A percentile compares a stretch with the other conserved stretches of the same genome.
phyloP scores from a whole-genome alignment of 148 eudicot genomes.

The Limonium bicolor region DNA sequence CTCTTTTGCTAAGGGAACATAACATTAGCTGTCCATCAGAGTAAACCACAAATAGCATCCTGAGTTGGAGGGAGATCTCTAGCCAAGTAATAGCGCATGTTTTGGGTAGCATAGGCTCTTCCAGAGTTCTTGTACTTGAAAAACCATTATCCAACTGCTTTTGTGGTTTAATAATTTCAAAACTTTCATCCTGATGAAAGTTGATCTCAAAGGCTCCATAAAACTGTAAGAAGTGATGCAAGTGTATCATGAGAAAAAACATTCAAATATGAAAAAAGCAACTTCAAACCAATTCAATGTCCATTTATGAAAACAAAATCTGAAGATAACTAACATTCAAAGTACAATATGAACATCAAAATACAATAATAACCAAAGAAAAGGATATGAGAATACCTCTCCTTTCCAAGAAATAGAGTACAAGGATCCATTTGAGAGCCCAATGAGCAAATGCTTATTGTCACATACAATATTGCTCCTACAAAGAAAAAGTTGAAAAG shows the following conservation, averaged over 20 bases:
- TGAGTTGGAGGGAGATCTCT: slow-evolving; percentile 46
- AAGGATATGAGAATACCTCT: slow-evolving; percentile 45
- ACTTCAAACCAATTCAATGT: too few relatives aligned
- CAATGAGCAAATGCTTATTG: slow-evolving; percentile 64
- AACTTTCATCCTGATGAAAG: slow-evolving; percentile 17
- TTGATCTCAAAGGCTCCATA: slow-evolving; percentile 60
- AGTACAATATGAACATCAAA: too few relatives aligned
- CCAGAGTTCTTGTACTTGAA: slow-evolving; percentile 27
- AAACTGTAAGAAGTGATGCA: slow-evolving; percentile 70
- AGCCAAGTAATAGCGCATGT: slow-evolving; percentile 38
- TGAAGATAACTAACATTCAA: too few relatives aligned
- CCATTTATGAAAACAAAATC: too few relatives aligned
- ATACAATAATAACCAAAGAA: too few relatives aligned
- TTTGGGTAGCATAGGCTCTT: slow-evolving; percentile 19
- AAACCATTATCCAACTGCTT: slow-evolving; percentile 41
- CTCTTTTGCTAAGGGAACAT: slow-evolving; percentile 80
- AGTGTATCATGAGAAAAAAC: too few relatives aligned
- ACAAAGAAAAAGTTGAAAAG: slow-evolving; percentile 10
- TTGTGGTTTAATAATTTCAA: slow-evolving; percentile 20
- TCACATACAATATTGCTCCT: slow-evolving; percentile 88
- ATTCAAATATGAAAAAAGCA: too few relatives aligned
- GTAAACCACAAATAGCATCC: slow-evolving; percentile 52
- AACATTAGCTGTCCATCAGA: slow-evolving; percentile 58
- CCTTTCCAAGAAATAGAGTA: slow-evolving; percentile 98
- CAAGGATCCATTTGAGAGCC: slow-evolving; percentile 74